phyloP scores from a whole-genome alignment of 2,329 filamentous ascomycete species.

The Sodiomyces alkalinus region DNA sequence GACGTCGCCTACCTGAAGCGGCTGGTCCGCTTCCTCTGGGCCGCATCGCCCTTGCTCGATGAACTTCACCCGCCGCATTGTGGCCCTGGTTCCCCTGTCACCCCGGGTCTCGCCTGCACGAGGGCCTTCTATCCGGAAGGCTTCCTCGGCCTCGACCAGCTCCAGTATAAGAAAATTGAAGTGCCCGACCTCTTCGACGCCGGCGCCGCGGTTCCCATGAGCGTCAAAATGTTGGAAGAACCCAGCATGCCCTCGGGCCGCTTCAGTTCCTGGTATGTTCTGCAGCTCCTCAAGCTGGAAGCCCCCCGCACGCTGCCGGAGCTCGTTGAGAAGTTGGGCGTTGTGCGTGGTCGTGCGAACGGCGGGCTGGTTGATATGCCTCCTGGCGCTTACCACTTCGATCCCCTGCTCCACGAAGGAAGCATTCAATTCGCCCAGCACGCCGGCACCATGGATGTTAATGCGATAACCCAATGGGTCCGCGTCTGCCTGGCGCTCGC shows the following conservation, averaged over 20 bases:
- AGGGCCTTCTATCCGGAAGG: not conserved
- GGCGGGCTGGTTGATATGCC: too few relatives aligned
- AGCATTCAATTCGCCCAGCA: slow-evolving; percentile 3
- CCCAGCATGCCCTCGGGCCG: not conserved
- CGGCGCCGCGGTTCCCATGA: not conserved
- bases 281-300: not conserved
- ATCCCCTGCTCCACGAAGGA: slow-evolving; percentile 1
- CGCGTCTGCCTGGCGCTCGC: slow-evolving; percentile 2
- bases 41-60: not conserved
- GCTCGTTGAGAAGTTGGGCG: not conserved
- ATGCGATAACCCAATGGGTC: slow-evolving; percentile 2
- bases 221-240: not conserved
- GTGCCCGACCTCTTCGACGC: not conserved
- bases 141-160: not conserved
- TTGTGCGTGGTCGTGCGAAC: not conserved
- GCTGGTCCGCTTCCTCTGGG: slow-evolving; percentile 2
- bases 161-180: not conserved
- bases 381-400: not conserved
- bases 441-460: slow-evolving; percentile 2
- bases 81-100: not conserved
- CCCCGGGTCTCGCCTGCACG: slow-evolving; percentile 3
- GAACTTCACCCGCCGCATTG: slow-evolving; percentile 1
- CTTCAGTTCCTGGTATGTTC: not conserved
- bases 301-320: not conserved
- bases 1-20: not conserved